Evolutionary conservation across 108 stramenopile species (phyloP).

Genomic region (Nannochloropsis gaditana): DNA sequence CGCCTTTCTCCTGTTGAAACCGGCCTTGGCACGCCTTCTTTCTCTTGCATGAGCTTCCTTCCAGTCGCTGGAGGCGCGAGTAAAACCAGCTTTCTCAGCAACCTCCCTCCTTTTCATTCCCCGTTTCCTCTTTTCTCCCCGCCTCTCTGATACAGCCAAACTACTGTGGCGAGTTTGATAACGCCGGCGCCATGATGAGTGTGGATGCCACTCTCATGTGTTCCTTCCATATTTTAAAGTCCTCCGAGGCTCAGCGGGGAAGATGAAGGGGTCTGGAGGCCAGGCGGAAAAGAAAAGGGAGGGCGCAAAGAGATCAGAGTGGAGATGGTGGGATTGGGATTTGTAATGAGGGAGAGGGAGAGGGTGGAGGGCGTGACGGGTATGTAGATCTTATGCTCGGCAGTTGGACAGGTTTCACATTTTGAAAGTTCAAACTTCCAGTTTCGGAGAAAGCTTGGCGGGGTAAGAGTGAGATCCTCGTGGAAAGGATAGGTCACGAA

Average conservation of each 20-base stretch:
- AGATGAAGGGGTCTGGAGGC: neutral
- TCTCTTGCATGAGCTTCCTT: neutral
- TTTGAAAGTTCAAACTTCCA: neutral
- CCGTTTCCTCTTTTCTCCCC: neutral
- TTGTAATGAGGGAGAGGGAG: neutral
- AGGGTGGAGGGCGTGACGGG: neutral
- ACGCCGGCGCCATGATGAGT: conserved; percentile 92
- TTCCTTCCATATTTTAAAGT: conserved; percentile 63
- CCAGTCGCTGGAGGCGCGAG: neutral
- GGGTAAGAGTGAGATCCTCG: too few relatives aligned
- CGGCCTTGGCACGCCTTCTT: neutral
- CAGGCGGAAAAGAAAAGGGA: neutral
- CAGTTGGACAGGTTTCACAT: neutral
- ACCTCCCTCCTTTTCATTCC: neutral
- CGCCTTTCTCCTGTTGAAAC: too few relatives aligned
- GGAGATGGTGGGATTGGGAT: neutral
- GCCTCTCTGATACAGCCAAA: conserved; percentile 79
- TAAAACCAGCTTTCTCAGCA: neutral
- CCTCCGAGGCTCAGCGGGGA: neutral
- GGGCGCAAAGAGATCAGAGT: neutral
- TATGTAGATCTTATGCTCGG: neutral
- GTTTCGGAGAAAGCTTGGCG: too few relatives aligned
- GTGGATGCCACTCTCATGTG: conserved; percentile 89
- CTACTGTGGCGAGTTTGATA: conserved; percentile 96
- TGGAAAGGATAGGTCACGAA: too few relatives aligned